Conservation (phyloP, 2,329 filamentous ascomycete genomes). For the Fusarium tuaranense region DNA sequence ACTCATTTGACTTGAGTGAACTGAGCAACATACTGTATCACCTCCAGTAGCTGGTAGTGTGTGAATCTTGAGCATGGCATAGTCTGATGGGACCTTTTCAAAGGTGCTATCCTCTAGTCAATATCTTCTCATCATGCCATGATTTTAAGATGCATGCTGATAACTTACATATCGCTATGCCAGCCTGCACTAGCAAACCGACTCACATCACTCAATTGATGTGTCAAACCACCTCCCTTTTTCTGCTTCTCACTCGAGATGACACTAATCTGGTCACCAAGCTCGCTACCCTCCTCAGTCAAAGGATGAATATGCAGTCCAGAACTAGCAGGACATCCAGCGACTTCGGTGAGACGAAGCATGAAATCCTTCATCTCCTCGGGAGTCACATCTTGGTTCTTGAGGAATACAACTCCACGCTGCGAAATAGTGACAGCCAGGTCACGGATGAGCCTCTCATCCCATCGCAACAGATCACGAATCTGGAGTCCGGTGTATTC, state of each 20-base stretch:
- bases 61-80: slow-evolving; percentile 69
- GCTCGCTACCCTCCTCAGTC: slow-evolving; percentile 63
- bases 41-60: slow-evolving; percentile 68
- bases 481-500: slow-evolving; percentile 57
- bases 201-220: slow-evolving; percentile 62
- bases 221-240: slow-evolving; percentile 64
- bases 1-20: background rate
- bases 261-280: slow-evolving; percentile 67
- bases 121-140: background rate
- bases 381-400: slow-evolving; percentile 51
- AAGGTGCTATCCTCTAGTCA: too few relatives aligned
- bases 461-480: slow-evolving; percentile 48
- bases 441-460: slow-evolving; percentile 64
- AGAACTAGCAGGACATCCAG: slow-evolving; percentile 58
- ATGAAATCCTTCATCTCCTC: slow-evolving; percentile 54
- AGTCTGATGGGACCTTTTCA: slow-evolving; percentile 70
- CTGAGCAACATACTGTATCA: slow-evolving; percentile 57
- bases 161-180: slow-evolving; percentile 63
- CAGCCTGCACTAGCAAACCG: slow-evolving; percentile 58
- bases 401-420: slow-evolving; percentile 53
- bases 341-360: slow-evolving; percentile 48
- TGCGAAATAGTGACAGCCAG: slow-evolving; percentile 63
- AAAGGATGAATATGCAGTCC: slow-evolving; percentile 67
- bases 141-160: background rate
- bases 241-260: slow-evolving; percentile 68